These are phyloP conservation scores for grape (Vitis vinifera) DNA, from an alignment of 164 flowering plant genomes.

Conservation along the genomic window ASM3070453v1 NC_081816.1:8949001-8949500, in stretches of 20 bases:
- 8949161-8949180: slow-evolving; percentile 99
- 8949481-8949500: slow-evolving; percentile 77
- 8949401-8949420: slow-evolving; percentile 76
- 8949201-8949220: slow-evolving; percentile 97
- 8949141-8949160: slow-evolving; percentile 98
- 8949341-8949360: slow-evolving; percentile 90
- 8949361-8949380: slow-evolving; percentile 65
- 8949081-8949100: slow-evolving; percentile 89
- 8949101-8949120: slow-evolving; percentile 99
- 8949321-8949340: slow-evolving; percentile 81
- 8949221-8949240: slow-evolving; percentile 90
- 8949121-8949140: slow-evolving; percentile 96
- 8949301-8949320: slow-evolving; percentile 91
- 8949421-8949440: slow-evolving; percentile 95
- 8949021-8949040: slow-evolving; percentile 91
- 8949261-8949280: slow-evolving; percentile 95
- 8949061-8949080: slow-evolving; percentile 78
- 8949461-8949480: slow-evolving; percentile 90
- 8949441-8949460: slow-evolving; percentile 87
- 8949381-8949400: slow-evolving; percentile 44
- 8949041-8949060: slow-evolving; percentile 96
- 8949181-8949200: slow-evolving; percentile 91
- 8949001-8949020: slow-evolving; percentile 97
- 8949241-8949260: slow-evolving; percentile 82
- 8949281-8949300: slow-evolving; percentile 92